These are phyloP conservation scores for Termitomyces bulborhizus DNA, from an alignment of 768 basidiomycete species.

Conservation along the genomic window DNA sequence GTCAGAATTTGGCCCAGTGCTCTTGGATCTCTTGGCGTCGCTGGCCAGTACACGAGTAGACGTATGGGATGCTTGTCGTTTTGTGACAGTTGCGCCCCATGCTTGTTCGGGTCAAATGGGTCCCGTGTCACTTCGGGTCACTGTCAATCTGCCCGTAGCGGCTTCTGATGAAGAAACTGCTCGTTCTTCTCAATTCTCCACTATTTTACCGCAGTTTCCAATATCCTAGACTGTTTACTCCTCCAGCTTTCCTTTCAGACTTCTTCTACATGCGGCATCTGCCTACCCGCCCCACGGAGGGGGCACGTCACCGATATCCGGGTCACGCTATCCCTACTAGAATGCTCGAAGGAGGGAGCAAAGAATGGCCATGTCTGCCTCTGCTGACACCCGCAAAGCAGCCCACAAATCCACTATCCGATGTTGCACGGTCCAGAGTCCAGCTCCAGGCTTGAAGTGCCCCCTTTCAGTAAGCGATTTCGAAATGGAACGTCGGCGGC, in stretches of 20 bases:
- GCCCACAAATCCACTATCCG: not conserved
- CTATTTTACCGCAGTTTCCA: not conserved
- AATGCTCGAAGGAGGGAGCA: not conserved
- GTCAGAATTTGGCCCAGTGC: not conserved
- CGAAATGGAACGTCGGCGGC: constrained; percentile 7
- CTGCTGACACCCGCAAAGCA: not conserved
- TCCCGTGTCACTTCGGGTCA: not conserved
- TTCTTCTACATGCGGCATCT: not conserved
- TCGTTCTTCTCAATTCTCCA: not conserved
- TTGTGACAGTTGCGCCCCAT: not conserved
- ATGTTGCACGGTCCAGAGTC: not conserved
- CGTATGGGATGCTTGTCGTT: not conserved
- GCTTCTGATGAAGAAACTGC: not conserved
- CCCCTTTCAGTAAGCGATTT: not conserved
- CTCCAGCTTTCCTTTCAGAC: not conserved
- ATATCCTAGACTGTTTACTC: not conserved
- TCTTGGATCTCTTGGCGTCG: not conserved
- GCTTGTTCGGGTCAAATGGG: not conserved
- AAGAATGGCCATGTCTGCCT: not conserved
- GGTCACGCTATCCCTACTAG: not conserved
- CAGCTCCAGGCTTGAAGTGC: not conserved
- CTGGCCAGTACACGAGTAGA: not conserved
- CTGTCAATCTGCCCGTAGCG: not conserved
- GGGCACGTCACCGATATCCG: not conserved
- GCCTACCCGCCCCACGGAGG: not conserved